Percentiles rank a stretch among this genome's conserved stretches.
These are phyloP conservation scores for Skeletonema costatum DNA, from an alignment of 108 stramenopile species.

Conservation along the genomic window DNA sequence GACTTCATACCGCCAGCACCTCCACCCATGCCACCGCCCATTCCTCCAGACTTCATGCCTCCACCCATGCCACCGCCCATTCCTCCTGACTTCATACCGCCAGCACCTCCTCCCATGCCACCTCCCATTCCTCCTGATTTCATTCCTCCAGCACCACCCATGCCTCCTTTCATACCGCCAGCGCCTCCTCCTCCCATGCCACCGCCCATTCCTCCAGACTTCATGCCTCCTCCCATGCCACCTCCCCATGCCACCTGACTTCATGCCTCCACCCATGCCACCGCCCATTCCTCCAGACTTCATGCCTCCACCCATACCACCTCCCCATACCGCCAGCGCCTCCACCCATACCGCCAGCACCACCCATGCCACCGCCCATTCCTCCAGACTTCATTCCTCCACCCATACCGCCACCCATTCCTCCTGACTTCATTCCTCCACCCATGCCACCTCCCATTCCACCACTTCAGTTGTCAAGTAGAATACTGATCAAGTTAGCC, in stretches of 20 bases:
- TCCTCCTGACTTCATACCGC: background rate
- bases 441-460: background rate
- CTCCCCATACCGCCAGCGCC: background rate
- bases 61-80: background rate
- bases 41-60: background rate
- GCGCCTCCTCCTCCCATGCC: background rate
- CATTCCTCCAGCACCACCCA: background rate
- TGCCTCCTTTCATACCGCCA: background rate
- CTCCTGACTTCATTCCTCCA: background rate
- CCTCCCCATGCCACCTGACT: background rate
- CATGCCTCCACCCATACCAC: too few species aligned
- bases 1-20: background rate
- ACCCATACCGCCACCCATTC: background rate
- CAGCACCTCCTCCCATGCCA: background rate
- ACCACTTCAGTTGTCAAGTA: too few species aligned
- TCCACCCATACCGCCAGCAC: background rate
- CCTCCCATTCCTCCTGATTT: background rate
- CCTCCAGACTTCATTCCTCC: background rate
- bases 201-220: too few species aligned
- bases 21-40: background rate
- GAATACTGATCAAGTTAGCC: too few species aligned
- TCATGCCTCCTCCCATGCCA: too few species aligned
- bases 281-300: background rate
- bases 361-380: background rate
- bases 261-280: too few species aligned